These are phyloP conservation scores for Stylonectria norvegica DNA, from an alignment of 2,329 filamentous ascomycete genomes.

Conservation along the genomic window DNA sequence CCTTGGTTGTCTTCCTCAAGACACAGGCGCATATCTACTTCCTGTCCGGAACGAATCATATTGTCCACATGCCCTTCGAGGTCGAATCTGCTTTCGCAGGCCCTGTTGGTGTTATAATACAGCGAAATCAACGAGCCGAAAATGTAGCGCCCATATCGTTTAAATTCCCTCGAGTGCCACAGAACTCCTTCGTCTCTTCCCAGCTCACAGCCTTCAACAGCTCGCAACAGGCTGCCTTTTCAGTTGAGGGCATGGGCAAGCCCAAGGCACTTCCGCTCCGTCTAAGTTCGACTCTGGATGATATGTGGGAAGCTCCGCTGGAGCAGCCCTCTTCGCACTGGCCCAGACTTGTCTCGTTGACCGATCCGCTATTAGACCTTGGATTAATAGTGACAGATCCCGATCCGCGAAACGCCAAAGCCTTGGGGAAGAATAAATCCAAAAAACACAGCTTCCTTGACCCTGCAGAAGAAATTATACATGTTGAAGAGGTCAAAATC, in stretches of 20 bases:
- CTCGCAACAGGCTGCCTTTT: conserved; percentile 53
- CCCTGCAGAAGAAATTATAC: conserved; percentile 76
- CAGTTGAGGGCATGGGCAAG: conserved; percentile 53
- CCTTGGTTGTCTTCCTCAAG: conserved; percentile 86
- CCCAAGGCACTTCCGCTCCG: conserved; percentile 53
- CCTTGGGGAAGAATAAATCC: conserved; percentile 31
- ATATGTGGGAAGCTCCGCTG: conserved; percentile 54
- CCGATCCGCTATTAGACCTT: conserved; percentile 80
- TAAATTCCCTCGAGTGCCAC: conserved; percentile 62
- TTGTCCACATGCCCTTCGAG: conserved; percentile 92
- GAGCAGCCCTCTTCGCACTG: conserved; percentile 57
- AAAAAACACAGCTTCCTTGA: conserved; percentile 60
- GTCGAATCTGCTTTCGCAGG: conserved; percentile 83
- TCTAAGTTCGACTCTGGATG: conserved; percentile 53
- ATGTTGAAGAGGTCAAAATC: conserved; percentile 67
- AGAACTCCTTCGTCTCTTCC: conserved; percentile 78
- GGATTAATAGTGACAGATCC: conserved; percentile 70
- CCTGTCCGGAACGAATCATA: conserved; percentile 79
- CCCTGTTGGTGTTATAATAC: conserved; percentile 78
- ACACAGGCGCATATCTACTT: conserved; percentile 94
- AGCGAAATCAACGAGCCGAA: conserved; percentile 65
- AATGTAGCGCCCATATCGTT: conserved; percentile 50
- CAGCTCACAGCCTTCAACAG: conserved; percentile 55
- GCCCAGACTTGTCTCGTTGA: conserved; percentile 77
- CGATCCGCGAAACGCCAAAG: conserved; percentile 36